These are phyloP conservation scores for Adansonia madagascariensis DNA, from an alignment of 441 rosid genomes.

Conservation along the genomic window DNA sequence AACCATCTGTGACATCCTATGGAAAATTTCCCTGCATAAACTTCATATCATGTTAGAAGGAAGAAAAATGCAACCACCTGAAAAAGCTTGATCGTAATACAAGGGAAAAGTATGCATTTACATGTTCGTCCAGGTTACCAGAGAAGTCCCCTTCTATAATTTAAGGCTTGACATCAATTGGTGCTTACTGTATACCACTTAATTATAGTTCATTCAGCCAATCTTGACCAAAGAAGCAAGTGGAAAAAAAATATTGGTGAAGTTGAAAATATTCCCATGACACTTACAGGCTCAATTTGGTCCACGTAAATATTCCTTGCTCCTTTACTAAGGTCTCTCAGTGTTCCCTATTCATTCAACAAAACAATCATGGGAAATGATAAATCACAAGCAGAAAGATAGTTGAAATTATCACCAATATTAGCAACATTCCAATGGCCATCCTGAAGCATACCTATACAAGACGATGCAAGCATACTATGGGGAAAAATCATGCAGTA, in stretches of 20 bases:
- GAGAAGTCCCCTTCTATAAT: constrained; percentile 50
- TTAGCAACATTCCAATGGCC: constrained; percentile 16
- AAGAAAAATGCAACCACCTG: constrained; percentile 12
- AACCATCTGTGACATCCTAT: constrained; percentile 38
- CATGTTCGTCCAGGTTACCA: constrained; percentile 44
- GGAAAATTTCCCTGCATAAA: constrained; percentile 55
- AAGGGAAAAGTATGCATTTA: constrained; percentile 39
- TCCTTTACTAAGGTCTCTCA: constrained; percentile 74
- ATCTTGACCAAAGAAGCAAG: constrained; percentile 16
- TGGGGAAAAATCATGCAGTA: neutral
- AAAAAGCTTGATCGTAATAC: constrained; percentile 23
- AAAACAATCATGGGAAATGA: constrained; percentile 21
- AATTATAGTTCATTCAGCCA: constrained; percentile 22
- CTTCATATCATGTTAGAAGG: constrained; percentile 30
- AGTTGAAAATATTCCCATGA: constrained; percentile 17
- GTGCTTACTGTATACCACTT: constrained; percentile 55
- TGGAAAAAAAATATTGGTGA: neutral
- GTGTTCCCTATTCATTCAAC: constrained; percentile 58
- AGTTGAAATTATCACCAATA: neutral
- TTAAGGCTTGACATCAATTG: constrained; percentile 58
- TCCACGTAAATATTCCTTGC: constrained; percentile 56
- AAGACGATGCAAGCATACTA: neutral
- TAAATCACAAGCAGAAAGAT: neutral
- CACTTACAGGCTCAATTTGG: constrained; percentile 58
- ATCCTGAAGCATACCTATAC: neutral